A percentile compares a stretch with the other conserved stretches of the same genome.
These are phyloP conservation scores for Stagonosporopsis vannaccii DNA, from an alignment of 2,329 filamentous ascomycete genomes.

Conservation along the genomic window DNA sequence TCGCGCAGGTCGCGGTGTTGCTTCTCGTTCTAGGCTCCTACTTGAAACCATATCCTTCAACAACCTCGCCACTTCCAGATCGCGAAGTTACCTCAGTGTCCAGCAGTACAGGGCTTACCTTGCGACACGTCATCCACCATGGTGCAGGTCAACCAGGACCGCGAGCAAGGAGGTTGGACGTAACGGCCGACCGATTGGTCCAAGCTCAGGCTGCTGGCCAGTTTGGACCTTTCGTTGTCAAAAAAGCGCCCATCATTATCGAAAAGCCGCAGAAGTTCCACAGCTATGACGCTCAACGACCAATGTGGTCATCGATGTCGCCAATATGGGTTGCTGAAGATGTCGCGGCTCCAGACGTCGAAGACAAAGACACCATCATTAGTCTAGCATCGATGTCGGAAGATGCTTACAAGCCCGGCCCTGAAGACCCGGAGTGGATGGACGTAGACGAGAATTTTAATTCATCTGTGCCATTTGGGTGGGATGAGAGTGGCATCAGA, in stretches of 20 bases:
- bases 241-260: constrained; percentile 38
- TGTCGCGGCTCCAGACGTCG: constrained; percentile 40
- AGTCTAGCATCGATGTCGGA: constrained; percentile 48
- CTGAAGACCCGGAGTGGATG: constrained; percentile 45
- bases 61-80: constrained; percentile 16
- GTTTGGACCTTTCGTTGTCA: constrained; percentile 42
- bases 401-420: constrained; percentile 45
- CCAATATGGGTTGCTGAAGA: constrained; percentile 41
- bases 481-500: constrained; percentile 47
- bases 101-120: constrained; percentile 25
- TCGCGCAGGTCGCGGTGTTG: constrained; percentile 35
- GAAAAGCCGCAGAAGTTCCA: constrained; percentile 33
- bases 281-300: constrained; percentile 31
- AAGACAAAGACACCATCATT: constrained; percentile 44
- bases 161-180: constrained; percentile 42
- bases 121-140: constrained; percentile 46
- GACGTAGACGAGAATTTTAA: constrained; percentile 43
- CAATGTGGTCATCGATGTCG: constrained; percentile 42
- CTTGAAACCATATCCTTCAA: constrained; percentile 13
- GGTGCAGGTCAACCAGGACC: constrained; percentile 45
- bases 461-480: constrained; percentile 44
- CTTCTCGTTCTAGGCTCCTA: constrained; percentile 25
- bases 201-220: constrained; percentile 31
- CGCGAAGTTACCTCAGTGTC: constrained; percentile 6
- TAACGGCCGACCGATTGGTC: constrained; percentile 33